Evolutionary conservation across 352 stramenopile genomes (phyloP), one percentile per base, ranked within the genome.

Genomic region (Phytopythium delawarense): DNA sequence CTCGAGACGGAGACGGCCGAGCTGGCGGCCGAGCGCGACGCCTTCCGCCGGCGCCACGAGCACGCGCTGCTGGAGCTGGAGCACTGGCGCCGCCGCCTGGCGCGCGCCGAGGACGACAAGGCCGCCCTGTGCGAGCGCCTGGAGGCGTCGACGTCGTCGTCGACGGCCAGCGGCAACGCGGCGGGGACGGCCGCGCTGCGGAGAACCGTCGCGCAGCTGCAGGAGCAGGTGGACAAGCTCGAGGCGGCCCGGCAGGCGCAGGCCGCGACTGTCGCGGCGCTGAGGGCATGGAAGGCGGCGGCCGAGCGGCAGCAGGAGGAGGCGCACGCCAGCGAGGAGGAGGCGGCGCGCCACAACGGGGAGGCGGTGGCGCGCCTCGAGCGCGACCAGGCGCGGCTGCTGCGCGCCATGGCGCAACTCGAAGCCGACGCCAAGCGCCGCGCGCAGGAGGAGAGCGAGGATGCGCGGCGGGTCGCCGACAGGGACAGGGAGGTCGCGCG

Each of bases 21-120:
- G 63, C 69, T 92, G 30, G 70, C 63, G 7, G 83, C 73, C 16
- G 83, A 94, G 54, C 71, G 82, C 28, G 74, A 91, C 53, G 66
- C 75, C 44, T 79, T 80, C 67, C 73, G 87, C 23, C 81, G 87
- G 6, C 84, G 77, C 49, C 73, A 83, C 37, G 74, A 88, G 46
- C 71, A 87, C n/a, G 70, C 75, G 15, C 67, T 84, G 40, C 75
- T 84, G 15, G 84, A 96, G 34, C 63, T 76, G 4, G 80, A 89
- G 23, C 83, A 76, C 52, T 94, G 84, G 79, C 87, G 80, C 64
- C 79, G 74, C 56, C 87, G 88, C 59, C 81, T 75, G 64, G 68
- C 75, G 46, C 76, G 72, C 30, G 49, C 84, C 4, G 77, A 89
- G 48, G 87, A 94, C 30, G 79, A 93, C 45, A 88, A 89, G 28